Evolutionary conservation across 257 asterid genomes (phyloP).

Genomic region (Striga asiatica): DNA sequence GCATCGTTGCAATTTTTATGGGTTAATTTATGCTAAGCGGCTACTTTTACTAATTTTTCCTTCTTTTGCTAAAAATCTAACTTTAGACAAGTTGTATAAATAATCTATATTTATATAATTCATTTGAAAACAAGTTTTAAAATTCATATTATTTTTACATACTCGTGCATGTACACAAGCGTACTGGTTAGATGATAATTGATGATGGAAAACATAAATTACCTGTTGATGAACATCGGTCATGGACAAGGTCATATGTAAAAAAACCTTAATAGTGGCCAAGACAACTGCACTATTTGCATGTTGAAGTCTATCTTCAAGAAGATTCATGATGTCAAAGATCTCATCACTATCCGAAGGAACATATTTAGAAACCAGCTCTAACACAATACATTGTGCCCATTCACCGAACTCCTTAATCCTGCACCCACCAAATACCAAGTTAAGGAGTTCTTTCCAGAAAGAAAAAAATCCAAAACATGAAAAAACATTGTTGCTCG

Average conservation of each 20-base stretch:
- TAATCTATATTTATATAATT: too few relatives aligned
- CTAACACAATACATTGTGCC: constrained; percentile 94
- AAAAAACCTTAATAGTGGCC: constrained; percentile 84
- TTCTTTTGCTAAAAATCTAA: too few relatives aligned
- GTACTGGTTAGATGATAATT: neutral
- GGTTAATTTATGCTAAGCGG: too few relatives aligned
- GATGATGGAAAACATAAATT: constrained; percentile 11
- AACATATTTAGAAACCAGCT: constrained; percentile 81
- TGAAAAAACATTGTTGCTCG: too few relatives aligned
- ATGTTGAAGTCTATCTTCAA: constrained; percentile 99
- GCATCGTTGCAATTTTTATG: too few relatives aligned
- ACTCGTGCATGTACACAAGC: too few relatives aligned
- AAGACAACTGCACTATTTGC: constrained; percentile 99
- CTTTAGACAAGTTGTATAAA: too few relatives aligned
- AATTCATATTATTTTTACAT: too few relatives aligned
- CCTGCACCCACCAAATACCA: constrained; percentile 38
- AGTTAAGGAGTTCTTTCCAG: constrained; percentile 13
- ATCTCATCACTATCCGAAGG: constrained; percentile 87
- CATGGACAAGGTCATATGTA: constrained; percentile 95
- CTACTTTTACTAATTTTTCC: too few relatives aligned
- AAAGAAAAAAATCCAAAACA: neutral
- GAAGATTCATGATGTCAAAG: constrained; percentile 98
- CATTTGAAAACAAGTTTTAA: too few relatives aligned
- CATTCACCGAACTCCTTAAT: constrained; percentile 91
- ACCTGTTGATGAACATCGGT: constrained; percentile 99